A percentile compares a stretch with the other conserved stretches of the same genome.
Evolutionary conservation across 257 asterid species (phyloP).

Genomic region (Linaria vulgaris): DNA sequence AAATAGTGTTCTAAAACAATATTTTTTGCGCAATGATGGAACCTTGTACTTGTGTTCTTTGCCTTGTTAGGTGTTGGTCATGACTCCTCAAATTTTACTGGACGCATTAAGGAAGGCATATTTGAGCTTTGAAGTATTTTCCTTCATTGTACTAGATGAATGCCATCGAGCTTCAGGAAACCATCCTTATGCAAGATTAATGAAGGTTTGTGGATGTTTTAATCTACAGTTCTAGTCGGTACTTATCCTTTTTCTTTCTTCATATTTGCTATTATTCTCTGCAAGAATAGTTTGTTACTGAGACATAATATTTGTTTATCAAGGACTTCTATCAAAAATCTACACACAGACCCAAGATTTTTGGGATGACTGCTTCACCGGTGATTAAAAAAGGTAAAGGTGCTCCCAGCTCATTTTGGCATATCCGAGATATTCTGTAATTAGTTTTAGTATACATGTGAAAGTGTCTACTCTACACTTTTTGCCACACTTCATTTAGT

Average conservation of each 20-base stretch:
- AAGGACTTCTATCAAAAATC: conserved; percentile 73
- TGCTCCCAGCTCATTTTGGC: neutral
- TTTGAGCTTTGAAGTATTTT: conserved; percentile 45
- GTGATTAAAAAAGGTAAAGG: conserved; percentile 55
- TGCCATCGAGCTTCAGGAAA: conserved; percentile 80
- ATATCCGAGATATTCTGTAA: too few species aligned
- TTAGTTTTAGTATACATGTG: too few species aligned
- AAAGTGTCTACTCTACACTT: too few species aligned
- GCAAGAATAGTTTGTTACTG: conserved; percentile 9
- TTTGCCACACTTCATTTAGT: too few species aligned
- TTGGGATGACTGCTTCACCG: conserved; percentile 82
- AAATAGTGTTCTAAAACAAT: too few species aligned
- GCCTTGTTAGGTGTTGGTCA: conserved; percentile 65
- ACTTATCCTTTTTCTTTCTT: neutral
- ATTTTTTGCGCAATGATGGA: too few species aligned
- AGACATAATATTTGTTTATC: conserved; percentile 25
- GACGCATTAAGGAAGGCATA: conserved; percentile 67
- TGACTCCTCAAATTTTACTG: conserved; percentile 90
- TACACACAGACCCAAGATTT: conserved; percentile 52
- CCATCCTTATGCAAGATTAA: conserved; percentile 79
- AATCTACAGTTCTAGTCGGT: conserved; percentile 8
- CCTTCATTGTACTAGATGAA: conserved; percentile 73
- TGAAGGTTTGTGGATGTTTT: conserved; percentile 50
- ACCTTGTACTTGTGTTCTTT: neutral
- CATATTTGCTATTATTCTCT: too few species aligned